Base-by-base conservation (phyloP, 257 asterid genomes). In the Nicotiana obtusifolia region DNA sequence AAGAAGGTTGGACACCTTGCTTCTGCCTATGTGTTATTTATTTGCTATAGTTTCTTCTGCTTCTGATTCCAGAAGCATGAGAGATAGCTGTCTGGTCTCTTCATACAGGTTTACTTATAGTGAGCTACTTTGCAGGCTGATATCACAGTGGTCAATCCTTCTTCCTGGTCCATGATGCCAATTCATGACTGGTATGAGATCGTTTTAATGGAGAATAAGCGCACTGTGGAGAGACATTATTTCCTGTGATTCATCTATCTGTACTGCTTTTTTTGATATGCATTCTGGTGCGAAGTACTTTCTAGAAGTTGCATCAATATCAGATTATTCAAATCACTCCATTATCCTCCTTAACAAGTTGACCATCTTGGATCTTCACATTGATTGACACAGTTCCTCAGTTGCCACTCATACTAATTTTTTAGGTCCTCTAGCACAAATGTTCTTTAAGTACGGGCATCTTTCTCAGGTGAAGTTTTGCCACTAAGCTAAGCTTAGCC, bases 111-210 rank as follows among this genome's bases (percentile, higher is more conserved):
- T 67, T 35, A 67, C 28, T 67, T 4, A 67, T 67, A 9, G 1
- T 67, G 76, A 67, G 3, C 66, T 60, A 69, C 71, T 75, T 15
- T 76, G 86, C 91, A 91, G 97, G 98, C 98, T 80, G 97, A 93
- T 85, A 67, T 93, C 89, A 84, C 90, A 4, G 91, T 93, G 61
- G 86, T 91, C 78, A 87, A 92, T 85, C 95, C 93, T 49, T 90
- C 80, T 83, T 85, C 89, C 17, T 93, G 98, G 95, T 83, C 98
- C 3, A 93, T 92, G 97, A 85, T 91, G 86, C 95, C 95, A 19
- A 75, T 91, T 86, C 93, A 91, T 81, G 98, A 93, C 84, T 82
- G 91, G 95, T 93, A 85, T 41, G 87, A 24, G 33, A 33, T 67
- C 53, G 35, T 19, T 19, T 33, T 35, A 67, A 65, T 22, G 30